phyloP scores from a whole-genome alignment of 1,284 basidiomycete genomes.

The Sporisorium scitamineum region DNA sequence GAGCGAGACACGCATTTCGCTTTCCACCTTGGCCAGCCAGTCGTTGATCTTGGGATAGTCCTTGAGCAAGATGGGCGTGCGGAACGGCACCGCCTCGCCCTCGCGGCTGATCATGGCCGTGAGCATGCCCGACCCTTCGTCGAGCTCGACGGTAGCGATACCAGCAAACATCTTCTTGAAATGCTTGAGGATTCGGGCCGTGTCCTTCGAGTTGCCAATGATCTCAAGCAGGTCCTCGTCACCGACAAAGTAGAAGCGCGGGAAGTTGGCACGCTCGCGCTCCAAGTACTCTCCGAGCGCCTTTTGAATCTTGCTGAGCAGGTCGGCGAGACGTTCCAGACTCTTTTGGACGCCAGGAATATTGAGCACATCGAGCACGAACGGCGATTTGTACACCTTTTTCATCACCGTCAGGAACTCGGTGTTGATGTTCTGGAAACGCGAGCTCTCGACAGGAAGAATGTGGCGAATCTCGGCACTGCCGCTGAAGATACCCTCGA shows the following conservation, averaged over 20 bases:
- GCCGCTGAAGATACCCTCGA: slow-evolving; percentile 99
- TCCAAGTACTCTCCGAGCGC: slow-evolving; percentile 99
- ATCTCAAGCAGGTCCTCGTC: slow-evolving; percentile 99
- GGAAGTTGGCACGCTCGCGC: slow-evolving; percentile 89
- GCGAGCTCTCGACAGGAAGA: slow-evolving; percentile 93
- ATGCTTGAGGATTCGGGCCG: slow-evolving; percentile 96
- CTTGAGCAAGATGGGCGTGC: slow-evolving; percentile 84
- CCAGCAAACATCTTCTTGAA: slow-evolving; percentile 99
- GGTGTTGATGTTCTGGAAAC: slow-evolving; percentile 98
- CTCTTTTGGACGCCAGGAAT: slow-evolving; percentile 96
- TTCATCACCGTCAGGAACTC: slow-evolving; percentile 99
- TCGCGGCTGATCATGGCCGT: slow-evolving; percentile 74
- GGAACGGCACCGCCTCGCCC: slow-evolving; percentile 90
- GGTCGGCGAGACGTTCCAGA: slow-evolving; percentile 92
- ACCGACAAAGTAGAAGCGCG: slow-evolving; percentile 99
- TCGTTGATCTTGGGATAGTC: slow-evolving; percentile 98
- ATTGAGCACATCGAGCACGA: slow-evolving; percentile 95
- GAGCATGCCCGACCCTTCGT: slow-evolving; percentile 72
- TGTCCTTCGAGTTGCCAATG: slow-evolving; percentile 99
- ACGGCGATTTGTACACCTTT: slow-evolving; percentile 98
- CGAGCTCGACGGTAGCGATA: slow-evolving; percentile 87
- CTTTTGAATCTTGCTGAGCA: slow-evolving; percentile 98
- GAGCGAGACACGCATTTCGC: slow-evolving; percentile 92
- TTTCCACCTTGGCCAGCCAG: slow-evolving; percentile 92
- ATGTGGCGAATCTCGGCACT: slow-evolving; percentile 87